Evolutionary conservation across 495 filamentous ascomycete species (phyloP).

Genomic region (Neurospora sp.): DNA sequence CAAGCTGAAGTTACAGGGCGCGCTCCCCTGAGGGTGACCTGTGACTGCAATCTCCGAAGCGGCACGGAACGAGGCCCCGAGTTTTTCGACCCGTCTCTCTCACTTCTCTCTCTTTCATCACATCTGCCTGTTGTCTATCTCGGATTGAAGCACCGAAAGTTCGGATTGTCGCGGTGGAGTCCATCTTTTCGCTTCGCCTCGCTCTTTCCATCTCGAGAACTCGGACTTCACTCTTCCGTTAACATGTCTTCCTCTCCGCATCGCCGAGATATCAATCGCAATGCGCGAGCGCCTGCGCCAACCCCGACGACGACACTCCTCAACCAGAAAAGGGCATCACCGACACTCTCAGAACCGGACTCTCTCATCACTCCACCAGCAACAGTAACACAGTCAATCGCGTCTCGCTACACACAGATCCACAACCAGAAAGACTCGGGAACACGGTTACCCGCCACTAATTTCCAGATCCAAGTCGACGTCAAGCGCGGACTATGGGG

Average conservation of each 20-base stretch:
- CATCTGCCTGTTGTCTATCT: not conserved
- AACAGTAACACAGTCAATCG: not conserved
- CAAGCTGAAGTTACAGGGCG: not conserved
- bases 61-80: not conserved
- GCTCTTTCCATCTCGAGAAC: not conserved
- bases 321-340: not conserved
- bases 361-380: not conserved
- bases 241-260: not conserved
- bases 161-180: not conserved
- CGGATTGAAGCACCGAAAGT: not conserved
- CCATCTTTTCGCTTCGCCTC: not conserved
- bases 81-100: not conserved
- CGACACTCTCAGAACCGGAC: not conserved
- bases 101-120: not conserved
- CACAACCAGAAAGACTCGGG: not conserved
- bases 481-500: not conserved
- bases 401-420: not conserved
- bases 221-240: not conserved
- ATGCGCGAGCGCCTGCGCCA: not conserved
- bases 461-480: not conserved
- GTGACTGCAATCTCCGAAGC: not conserved
- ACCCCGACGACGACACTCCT: not conserved
- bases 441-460: rapidly evolving
- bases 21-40: not conserved
- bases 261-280: too few relatives aligned